Percentiles rank a stretch among this genome's conserved stretches.
These are phyloP conservation scores for Ophiobolus disseminans DNA, from an alignment of 2,329 filamentous ascomycete species.

Conservation along the genomic window DNA sequence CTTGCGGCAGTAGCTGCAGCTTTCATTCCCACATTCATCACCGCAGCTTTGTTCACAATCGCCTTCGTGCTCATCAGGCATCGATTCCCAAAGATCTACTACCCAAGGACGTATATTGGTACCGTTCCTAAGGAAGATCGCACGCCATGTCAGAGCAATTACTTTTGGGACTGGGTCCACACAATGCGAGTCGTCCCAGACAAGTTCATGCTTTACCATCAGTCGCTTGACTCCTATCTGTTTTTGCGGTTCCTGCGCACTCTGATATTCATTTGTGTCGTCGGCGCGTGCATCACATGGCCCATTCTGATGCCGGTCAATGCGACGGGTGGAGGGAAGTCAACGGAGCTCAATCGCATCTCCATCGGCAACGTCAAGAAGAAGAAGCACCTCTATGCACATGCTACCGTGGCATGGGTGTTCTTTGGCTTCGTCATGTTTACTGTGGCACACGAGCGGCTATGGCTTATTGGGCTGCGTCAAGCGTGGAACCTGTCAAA, in stretches of 20 bases:
- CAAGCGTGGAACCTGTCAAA: slow-evolving; percentile 91
- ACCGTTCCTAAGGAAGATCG: slow-evolving; percentile 52
- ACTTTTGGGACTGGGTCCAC: slow-evolving; percentile 51
- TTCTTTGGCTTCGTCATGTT: slow-evolving; percentile 89
- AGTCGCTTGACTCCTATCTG: slow-evolving; percentile 90
- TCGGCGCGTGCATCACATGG: slow-evolving; percentile 85
- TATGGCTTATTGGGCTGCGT: slow-evolving; percentile 91
- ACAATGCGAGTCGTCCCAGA: slow-evolving; percentile 67
- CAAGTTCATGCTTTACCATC: slow-evolving; percentile 83
- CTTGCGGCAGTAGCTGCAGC: slow-evolving; percentile 43
- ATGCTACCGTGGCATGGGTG: slow-evolving; percentile 79
- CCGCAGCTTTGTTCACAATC: slow-evolving; percentile 38
- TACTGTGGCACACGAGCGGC: slow-evolving; percentile 83
- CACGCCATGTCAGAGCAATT: slow-evolving; percentile 47
- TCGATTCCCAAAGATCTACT: slow-evolving; percentile 54
- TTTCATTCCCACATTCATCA: slow-evolving; percentile 42
- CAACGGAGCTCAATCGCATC: slow-evolving; percentile 75
- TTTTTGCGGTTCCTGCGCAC: slow-evolving; percentile 89
- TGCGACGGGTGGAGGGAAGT: slow-evolving; percentile 74
- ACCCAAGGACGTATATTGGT: slow-evolving; percentile 55
- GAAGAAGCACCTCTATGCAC: slow-evolving; percentile 74
- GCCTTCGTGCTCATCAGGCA: slow-evolving; percentile 52
- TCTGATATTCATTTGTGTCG: slow-evolving; percentile 77
- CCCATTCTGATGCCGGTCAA: slow-evolving; percentile 90
- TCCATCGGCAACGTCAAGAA: slow-evolving; percentile 78